A percentile compares a stretch with the other conserved stretches of the same genome.
phyloP scores from a whole-genome alignment of 805 yeast species.

The Candida odintsovae region DNA sequence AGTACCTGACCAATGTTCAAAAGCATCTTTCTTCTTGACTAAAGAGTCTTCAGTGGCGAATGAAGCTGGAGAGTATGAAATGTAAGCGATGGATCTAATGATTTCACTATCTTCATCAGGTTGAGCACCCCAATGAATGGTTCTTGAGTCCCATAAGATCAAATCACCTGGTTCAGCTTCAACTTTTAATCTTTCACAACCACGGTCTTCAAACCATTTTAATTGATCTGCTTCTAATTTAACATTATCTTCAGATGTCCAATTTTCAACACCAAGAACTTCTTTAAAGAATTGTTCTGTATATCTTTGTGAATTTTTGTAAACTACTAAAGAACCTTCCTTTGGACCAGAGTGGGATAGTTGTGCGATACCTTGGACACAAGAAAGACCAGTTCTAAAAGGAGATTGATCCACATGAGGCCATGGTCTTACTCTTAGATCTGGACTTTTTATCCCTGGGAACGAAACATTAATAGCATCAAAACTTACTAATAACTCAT shows the following conservation, averaged over 20 bases:
- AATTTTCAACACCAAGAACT: conserved; percentile 11
- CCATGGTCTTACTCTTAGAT: conserved; percentile 17
- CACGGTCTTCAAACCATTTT: conserved; percentile 24
- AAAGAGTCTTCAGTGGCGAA: conserved; percentile 27
- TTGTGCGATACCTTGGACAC: conserved; percentile 31
- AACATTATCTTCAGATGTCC: conserved; percentile 21
- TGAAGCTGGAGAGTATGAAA: conserved; percentile 27
- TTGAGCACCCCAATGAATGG: conserved; percentile 26
- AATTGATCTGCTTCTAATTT: conserved; percentile 18
- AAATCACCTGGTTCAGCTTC: conserved; percentile 30
- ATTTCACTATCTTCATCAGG: conserved; percentile 22
- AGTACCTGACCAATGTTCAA: conserved; percentile 23
- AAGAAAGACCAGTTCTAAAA: conserved; percentile 23
- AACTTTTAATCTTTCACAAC: conserved; percentile 25
- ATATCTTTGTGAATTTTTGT: conserved; percentile 20
- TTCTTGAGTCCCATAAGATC: conserved; percentile 31
- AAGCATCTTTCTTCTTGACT: conserved; percentile 17
- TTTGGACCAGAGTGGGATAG: conserved; percentile 22
- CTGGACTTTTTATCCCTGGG: conserved; percentile 20
- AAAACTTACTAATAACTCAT: conserved; percentile 28
- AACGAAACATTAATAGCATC: conserved; percentile 27
- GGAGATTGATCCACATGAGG: conserved; percentile 32
- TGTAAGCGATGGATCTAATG: conserved; percentile 26
- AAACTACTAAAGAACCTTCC: conserved; percentile 30
- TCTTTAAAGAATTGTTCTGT: conserved; percentile 23